Base-by-base conservation (phyloP, 176 grass and related monocot genomes). In the Oryza australiensis region DNA sequence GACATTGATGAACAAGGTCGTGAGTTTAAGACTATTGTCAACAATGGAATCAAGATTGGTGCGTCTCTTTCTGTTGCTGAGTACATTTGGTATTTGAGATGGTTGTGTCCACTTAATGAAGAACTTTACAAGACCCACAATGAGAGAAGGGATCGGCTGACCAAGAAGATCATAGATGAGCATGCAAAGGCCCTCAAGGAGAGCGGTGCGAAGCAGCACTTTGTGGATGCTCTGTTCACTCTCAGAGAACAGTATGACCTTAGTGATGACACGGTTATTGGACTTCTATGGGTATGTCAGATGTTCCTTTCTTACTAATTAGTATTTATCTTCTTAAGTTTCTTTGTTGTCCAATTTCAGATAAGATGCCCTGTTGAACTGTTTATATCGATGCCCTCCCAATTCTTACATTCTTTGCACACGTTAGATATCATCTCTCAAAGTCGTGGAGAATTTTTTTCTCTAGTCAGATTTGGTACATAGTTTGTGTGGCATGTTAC, bases 161-260 rank as follows among this genome's bases (percentile, higher is more conserved):
- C 93, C 24, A 94, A 86, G 77, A 94, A 87, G 84, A 94, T 94
- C 75, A 92, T 94, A 71, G 93, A 94, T 16, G 93, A 94, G 84
- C 93, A 94, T 28, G 90, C 82, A 1, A 73, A 86, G 60, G 75
- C 93, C 12, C 87, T 91, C 75, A 83, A 71, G 69, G 86, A 87
- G 82, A 87, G 82, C 23, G 89, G 89, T 63, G 89, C 87, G 7
- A 92, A 94, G 79, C 87, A 94, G 68, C 93, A 94, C 63, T 94
- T 94, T 66, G 93, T 94, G 24, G 93, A 94, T 83, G 87, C 93
- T 32, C 53, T 94, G 9, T 89, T 94, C 45, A 94, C 89, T 69
- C 84, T 94, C 70, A 92, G 84, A 46, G 60, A 90, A 45, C 82
- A 94, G 62, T 94, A 94, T 73, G 90, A 92, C 43, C 93, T 94